phyloP scores from a whole-genome alignment of 306 rosid genomes.

The Heteromeles arbutifolia region DNA sequence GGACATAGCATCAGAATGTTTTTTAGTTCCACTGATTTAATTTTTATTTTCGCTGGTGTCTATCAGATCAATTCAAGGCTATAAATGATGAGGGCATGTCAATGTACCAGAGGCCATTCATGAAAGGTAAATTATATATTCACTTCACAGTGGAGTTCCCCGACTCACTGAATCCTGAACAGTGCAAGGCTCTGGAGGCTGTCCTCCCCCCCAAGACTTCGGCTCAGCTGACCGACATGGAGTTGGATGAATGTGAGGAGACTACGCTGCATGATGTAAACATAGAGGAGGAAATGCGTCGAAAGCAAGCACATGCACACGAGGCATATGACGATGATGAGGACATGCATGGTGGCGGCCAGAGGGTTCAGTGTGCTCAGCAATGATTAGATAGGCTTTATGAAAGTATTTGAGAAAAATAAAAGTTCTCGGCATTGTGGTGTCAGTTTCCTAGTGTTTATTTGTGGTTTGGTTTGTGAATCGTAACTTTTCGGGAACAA shows the following conservation, averaged over 20 bases:
- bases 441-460: neutral
- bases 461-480: neutral
- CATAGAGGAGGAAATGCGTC: constrained; percentile 78
- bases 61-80: constrained; percentile 59
- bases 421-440: neutral
- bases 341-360: constrained; percentile 91
- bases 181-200: constrained; percentile 58
- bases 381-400: constrained; percentile 15
- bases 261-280: constrained; percentile 91
- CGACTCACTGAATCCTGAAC: constrained; percentile 57
- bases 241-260: constrained; percentile 91
- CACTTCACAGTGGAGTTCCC: constrained; percentile 89
- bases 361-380: constrained; percentile 94
- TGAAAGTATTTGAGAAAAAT: neutral
- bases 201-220: constrained; percentile 62
- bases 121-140: constrained; percentile 84
- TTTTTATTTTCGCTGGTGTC: neutral
- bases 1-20: neutral
- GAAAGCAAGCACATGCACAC: constrained; percentile 53
- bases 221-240: constrained; percentile 80
- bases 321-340: constrained; percentile 92
- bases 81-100: constrained; percentile 97
- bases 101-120: constrained; percentile 82
- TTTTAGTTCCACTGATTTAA: neutral
- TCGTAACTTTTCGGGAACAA: neutral